These are phyloP conservation scores for Parasarocladium wereldwijsianum DNA, from an alignment of 2,329 filamentous ascomycete species.

Conservation along the genomic window DNA sequence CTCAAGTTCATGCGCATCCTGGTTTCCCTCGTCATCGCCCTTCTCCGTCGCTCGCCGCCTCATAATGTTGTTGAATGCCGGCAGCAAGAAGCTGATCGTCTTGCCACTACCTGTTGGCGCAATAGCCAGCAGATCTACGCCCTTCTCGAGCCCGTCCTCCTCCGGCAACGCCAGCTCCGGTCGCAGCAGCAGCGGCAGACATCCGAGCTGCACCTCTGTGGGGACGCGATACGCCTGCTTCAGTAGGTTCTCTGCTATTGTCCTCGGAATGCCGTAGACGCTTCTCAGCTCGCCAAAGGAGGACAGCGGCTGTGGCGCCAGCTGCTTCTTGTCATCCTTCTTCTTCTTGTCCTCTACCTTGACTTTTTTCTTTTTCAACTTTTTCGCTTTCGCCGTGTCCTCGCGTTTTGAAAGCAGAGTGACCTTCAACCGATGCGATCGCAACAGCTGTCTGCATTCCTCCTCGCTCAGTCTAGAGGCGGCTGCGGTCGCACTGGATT, in stretches of 20 bases:
- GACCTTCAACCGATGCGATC: constrained; percentile 73
- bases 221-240: constrained; percentile 77
- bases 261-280: constrained; percentile 57
- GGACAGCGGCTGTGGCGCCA: constrained; percentile 69
- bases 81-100: constrained; percentile 84
- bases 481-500: constrained; percentile 3
- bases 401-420: constrained; percentile 50
- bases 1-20: constrained; percentile 35
- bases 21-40: no score
- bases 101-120: constrained; percentile 95
- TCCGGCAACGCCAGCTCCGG: constrained; percentile 33
- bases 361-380: constrained; percentile 38
- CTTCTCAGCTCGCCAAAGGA: constrained; percentile 60
- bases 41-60: constrained; percentile 33
- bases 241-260: constrained; percentile 63
- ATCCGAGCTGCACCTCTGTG: constrained; percentile 86
- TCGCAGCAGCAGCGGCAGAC: constrained; percentile 62
- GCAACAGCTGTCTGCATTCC: constrained; percentile 59
- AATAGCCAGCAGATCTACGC: constrained; percentile 68
- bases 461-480: constrained; percentile 41
- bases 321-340: constrained; percentile 39
- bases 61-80: constrained; percentile 64
- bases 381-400: constrained; percentile 30
- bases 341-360: constrained; percentile 31
- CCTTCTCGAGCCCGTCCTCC: constrained; percentile 18